Base-by-base conservation (phyloP, 2,329 filamentous ascomycete genomes). In the Rhinocladiella mackenziei region DNA sequence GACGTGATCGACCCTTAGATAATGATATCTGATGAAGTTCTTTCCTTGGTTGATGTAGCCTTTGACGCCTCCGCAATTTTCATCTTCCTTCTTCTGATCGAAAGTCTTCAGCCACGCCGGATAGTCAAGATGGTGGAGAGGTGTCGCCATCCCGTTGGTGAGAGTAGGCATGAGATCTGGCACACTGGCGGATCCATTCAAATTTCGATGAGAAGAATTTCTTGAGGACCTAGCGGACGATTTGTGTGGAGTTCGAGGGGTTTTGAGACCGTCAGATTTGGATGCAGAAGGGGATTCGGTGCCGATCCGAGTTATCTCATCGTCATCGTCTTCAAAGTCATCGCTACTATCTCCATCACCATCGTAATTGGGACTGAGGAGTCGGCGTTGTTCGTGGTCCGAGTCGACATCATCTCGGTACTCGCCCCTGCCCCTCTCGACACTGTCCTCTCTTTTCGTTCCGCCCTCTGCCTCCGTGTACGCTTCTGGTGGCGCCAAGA, bases 401-500 rank as follows among this genome's bases (percentile, higher is more conserved):
- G 58, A 59, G 36, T 56, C 62, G 39, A 63, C 61, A 8, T 64
- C 60, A 41, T 70, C 69, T 17, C 54, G 60, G 51, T 71, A 72
- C 19, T 60, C 60, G 14, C 58, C 60, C 34, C 66, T 64, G 5
- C 65, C 68, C 43, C 64, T 56, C 46, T 69, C 64, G 22, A 70
- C 58, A 3, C 53, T 50, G 3, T 64, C 59, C 13, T 60, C 57
- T 13, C 56, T 56, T 15, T 62, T 62, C 15, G 62, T 65, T 28
- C 65, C 59, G 25, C 69, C 66, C 2, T 58, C 58, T 35, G 66
- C 66, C 54, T 69, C 69, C 34, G 69, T 58, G 48, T 71, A 71
- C 15, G 71, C 66, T 13, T 83, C 80, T 55, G 87, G 84, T 13
- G 91, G 88, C 13, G 89, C 89, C n/a, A 98, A 73, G 13, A 98